Evolutionary conservation across 257 asterid genomes (phyloP), one percentile per base, ranked within the genome.

Genomic region (Plantago ovata): DNA sequence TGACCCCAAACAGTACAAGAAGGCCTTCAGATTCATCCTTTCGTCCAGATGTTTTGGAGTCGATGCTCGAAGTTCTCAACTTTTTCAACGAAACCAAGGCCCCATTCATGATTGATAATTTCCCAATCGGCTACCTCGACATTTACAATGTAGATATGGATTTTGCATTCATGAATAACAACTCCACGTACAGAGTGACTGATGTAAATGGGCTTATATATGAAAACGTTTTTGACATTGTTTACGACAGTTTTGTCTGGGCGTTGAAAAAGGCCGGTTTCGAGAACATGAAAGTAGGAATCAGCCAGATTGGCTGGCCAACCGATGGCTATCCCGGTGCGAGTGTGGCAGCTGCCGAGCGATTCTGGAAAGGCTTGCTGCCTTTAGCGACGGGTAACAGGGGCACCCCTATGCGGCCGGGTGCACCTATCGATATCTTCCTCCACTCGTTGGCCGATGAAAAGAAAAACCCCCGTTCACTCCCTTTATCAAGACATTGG

Each of bases 281-380:
- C 45, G 79, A 81, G 13, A 70, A 77, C 55, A 69, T 74, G 41
- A 77, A 72, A 64, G 57, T 80, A 56, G 44, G 67, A 11, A 55
- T 80, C 1, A 83, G 86, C 53, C 81, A 80, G 59, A 74, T 77
- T 0, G 83, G 84, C 2, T 80, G 86, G 84, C 86, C 86, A 3
- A 80, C 83, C 0, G 81, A 80, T 52, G 86, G 83, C 4, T 55
- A 71, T 33, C 66, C 61, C 53, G 13, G 66, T 14, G 83, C 81
- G 1, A 75, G 69, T 54, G 53, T 51, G 38, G 55, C 53, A 22
- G 54, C 63, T 15, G 86, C 83, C 0, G 62, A 47, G 58, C 74
- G 80, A 44, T 80, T 77, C 33, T 74, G 74, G 69, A 75, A 80
- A 51, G 86, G 83, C 6, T 24, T 80, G 59, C n/a, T 80, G 39